Conservation (phyloP, 129 eudicot species). For the Daucus carota region DH1_v3.0 NC_030388.2:26553001-26553500, state of each 20-base stretch:
- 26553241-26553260: neutral
- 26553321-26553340: too few relatives aligned
- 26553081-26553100: neutral
- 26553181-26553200: neutral
- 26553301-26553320: neutral
- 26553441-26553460: too few relatives aligned
- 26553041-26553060: neutral
- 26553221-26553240: neutral
- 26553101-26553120: neutral
- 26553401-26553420: neutral
- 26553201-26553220: too few relatives aligned
- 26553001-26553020: neutral
- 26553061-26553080: neutral
- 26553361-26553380: too few relatives aligned
- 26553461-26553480: neutral
- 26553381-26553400: neutral
- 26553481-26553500: neutral
- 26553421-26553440: neutral
- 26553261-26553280: neutral
- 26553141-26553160: too few relatives aligned
- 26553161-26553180: neutral
- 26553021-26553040: neutral
- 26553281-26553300: neutral
- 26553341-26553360: neutral
- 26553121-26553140: neutral